Conservation (phyloP, 345 rosid species). For the Erysimum cheiranthoides region DNA sequence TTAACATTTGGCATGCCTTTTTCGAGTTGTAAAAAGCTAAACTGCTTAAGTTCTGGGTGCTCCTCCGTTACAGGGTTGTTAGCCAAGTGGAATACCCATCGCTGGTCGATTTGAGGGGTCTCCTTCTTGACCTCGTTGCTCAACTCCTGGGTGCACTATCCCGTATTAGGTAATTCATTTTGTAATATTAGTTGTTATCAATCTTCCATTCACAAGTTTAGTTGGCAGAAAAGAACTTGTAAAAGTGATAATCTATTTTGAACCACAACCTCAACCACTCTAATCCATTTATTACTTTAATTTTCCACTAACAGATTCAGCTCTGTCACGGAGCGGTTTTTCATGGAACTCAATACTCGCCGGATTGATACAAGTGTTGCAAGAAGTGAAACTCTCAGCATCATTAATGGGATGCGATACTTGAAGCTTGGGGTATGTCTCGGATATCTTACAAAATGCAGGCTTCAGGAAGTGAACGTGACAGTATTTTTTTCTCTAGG, state of each 20-base stretch:
- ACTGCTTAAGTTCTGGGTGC: conserved; percentile 34
- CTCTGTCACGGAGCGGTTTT: conserved; percentile 95
- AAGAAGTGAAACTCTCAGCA: conserved; percentile 91
- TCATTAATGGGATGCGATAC: conserved; percentile 99
- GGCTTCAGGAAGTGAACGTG: conserved; percentile 37
- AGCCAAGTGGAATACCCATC: conserved; percentile 99
- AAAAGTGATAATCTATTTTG: conserved; percentile 15
- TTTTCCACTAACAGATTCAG: conserved; percentile 71
- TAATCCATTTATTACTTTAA: conserved; percentile 30
- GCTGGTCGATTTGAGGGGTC: conserved; percentile 94
- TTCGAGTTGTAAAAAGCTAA: conserved; percentile 16
- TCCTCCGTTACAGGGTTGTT: conserved; percentile 72
- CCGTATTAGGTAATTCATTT: conserved; percentile 75
- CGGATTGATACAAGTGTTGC: conserved; percentile 81
- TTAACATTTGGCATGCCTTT: conserved; percentile 18
- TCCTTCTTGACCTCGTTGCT: conserved; percentile 94
- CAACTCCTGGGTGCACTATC: conserved; percentile 98
- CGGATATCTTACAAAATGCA: conserved; percentile 32
- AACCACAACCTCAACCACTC: conserved; percentile 25
- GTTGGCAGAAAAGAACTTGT: conserved; percentile 25
- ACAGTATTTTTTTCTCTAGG: conserved; percentile 59
- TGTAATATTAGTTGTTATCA: conserved; percentile 18
- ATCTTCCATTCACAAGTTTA: conserved; percentile 19
- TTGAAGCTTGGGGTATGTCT: conserved; percentile 91
- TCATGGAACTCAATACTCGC: conserved; percentile 92